Conservation (phyloP, 148 eudicot species). For the Chenopodium formosanum region DNA sequence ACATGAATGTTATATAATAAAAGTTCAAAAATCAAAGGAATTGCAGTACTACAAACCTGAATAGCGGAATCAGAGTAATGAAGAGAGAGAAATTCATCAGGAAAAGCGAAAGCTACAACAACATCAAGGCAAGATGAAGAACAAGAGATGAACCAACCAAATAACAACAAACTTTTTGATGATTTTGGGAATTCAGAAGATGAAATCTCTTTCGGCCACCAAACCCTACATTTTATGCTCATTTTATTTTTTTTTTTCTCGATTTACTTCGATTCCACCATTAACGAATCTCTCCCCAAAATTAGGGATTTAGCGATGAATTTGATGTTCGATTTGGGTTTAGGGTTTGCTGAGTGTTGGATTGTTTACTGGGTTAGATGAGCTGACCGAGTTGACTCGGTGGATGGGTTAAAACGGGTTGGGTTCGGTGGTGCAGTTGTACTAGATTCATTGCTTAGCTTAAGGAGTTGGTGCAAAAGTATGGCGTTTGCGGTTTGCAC, state of each 20-base stretch:
- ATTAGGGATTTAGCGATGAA: not conserved
- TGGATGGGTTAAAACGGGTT: not conserved
- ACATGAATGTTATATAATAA: no score
- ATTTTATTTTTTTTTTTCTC: conserved; percentile 8
- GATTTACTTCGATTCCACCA: not conserved
- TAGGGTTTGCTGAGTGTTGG: not conserved
- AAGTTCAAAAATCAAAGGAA: not conserved
- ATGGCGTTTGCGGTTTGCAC: no score
- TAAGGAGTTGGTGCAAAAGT: no score
- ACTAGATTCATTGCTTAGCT: not conserved
- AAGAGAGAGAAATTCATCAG: conserved; percentile 38
- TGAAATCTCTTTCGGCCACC: conserved; percentile 77
- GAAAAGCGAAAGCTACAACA: conserved; percentile 71
- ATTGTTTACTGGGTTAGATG: not conserved
- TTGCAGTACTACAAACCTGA: conserved; percentile 29
- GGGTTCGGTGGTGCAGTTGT: not conserved
- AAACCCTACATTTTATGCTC: conserved; percentile 68
- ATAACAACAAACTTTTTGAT: conserved; percentile 35
- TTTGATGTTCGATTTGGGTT: not conserved
- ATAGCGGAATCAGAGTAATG: conserved; percentile 26
- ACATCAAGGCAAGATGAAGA: conserved; percentile 58
- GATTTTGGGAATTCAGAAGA: conserved; percentile 19
- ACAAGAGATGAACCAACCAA: conserved; percentile 78
- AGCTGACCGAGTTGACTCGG: not conserved
- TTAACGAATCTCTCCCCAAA: not conserved